Evolutionary conservation across 495 filamentous ascomycete species (phyloP).

Genomic region (Bathelium albidoporum): DNA sequence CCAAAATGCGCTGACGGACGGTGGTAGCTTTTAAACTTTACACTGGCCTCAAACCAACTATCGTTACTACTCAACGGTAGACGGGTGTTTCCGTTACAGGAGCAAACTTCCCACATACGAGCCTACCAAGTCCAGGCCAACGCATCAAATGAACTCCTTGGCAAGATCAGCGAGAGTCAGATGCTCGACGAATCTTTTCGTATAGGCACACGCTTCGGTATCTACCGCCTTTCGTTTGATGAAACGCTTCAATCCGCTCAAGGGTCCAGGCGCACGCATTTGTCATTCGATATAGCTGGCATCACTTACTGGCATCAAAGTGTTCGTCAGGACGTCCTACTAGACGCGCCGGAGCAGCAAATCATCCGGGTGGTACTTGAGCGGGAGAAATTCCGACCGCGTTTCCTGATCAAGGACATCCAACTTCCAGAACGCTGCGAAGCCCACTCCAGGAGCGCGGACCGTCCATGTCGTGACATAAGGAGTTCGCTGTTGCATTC

Average conservation of each 20-base stretch:
- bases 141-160: neutral
- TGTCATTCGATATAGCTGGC: neutral
- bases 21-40: slow-evolving; percentile 3
- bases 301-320: neutral
- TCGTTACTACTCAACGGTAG: neutral
- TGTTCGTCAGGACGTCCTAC: neutral
- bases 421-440: neutral
- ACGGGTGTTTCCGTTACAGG: neutral
- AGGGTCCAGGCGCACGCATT: neutral
- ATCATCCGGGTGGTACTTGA: neutral
- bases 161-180: neutral
- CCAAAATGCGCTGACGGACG: neutral
- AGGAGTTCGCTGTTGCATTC: neutral
- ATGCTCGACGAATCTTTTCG: neutral
- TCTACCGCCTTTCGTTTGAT: neutral
- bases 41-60: neutral
- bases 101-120: neutral
- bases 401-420: neutral
- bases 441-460: neutral
- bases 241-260: neutral
- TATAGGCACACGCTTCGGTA: neutral
- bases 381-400: neutral
- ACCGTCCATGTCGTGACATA: neutral
- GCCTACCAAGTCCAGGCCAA: neutral
- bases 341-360: neutral